Base-by-base conservation (phyloP, 2,329 filamentous ascomycete species). In the Lomentospora prolificans region DNA sequence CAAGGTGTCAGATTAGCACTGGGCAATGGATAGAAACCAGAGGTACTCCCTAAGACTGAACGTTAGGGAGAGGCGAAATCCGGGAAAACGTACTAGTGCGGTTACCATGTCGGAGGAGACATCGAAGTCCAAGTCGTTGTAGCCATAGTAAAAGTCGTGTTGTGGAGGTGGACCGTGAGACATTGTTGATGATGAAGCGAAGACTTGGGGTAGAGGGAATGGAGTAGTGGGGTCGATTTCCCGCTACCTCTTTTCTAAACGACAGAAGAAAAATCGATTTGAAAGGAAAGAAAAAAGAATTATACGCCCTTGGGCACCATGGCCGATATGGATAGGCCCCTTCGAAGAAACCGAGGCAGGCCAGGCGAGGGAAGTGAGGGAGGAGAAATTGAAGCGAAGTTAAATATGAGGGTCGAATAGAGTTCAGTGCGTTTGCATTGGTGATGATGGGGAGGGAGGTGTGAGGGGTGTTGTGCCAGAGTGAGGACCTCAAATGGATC, bases 91-190 rank as follows among this genome's bases (percentile, higher is more conserved):
- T 55, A 55, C 25, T 60, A 63, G 65, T 56, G 56, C 55, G 58
- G 58, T 59, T 27, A 57, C 63, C 60, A 66, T 59, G 58, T 65
- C 65, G 25, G 60, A 59, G 55, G 67, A 60, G 55, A 61, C 59
- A 57, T 61, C 58, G 39, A 66, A 60, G 57, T 66, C 63, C 33
- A 61, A 54, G 50, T 60, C 58, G 28, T 53, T 44, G 48, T 53
- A 60, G 46, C 52, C 55, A 66, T 55, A 58, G 66, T 63, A 50
- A 33, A 44, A 61, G 57, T 61, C 59, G 51, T 59, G 59, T 58
- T 65, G 61, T 25, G 63, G 63, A 58, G 65, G 66, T 48, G 67
- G 66, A 60, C 64, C 61, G 62, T 68, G 64, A 60, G 69, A 67
- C 69, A 71, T 71, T 61, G 60, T 65, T 61, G 61, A 50, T 52